Conservation (phyloP, 371 early-diverging fungal genomes). For the Mucor lusitanicus region DNA sequence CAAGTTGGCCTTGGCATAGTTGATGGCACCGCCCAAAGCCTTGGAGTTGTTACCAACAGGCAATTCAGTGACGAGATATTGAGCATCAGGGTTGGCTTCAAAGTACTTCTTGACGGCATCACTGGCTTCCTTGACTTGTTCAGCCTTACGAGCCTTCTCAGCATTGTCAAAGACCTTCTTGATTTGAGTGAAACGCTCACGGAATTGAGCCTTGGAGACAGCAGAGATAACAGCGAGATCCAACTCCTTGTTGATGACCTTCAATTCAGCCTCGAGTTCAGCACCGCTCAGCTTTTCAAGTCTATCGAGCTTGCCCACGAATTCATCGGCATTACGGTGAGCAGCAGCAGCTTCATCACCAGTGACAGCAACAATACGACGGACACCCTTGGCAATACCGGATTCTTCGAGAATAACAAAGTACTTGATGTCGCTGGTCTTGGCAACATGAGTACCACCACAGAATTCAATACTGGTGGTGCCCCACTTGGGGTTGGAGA, state of each 20-base stretch:
- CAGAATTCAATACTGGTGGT: conserved; percentile 95
- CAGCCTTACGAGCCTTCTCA: conserved; percentile 88
- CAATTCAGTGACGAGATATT: conserved; percentile 62
- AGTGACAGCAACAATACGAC: conserved; percentile 97
- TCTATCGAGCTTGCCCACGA: conserved; percentile 59
- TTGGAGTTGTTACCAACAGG: conserved; percentile 71
- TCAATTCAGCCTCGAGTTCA: conserved; percentile 79
- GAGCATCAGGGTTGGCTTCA: conserved; percentile 68
- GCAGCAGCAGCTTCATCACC: conserved; percentile 88
- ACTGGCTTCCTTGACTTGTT: conserved; percentile 77
- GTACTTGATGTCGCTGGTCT: conserved; percentile 90
- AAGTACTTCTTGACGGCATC: conserved; percentile 81
- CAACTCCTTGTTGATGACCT: conserved; percentile 78
- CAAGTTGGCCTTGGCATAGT: conserved; percentile 72
- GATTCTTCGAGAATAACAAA: conserved; percentile 92
- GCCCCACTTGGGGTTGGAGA: conserved; percentile 80
- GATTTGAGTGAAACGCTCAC: conserved; percentile 66
- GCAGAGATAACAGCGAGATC: conserved; percentile 82
- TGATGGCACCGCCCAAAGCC: conserved; percentile 79
- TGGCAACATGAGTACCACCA: conserved; percentile 98
- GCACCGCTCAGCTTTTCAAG: conserved; percentile 61
- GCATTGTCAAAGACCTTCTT: conserved; percentile 87
- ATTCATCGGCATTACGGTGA: conserved; percentile 66
- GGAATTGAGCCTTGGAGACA: conserved; percentile 77
- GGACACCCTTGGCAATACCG: conserved; percentile 96